phyloP scores from a whole-genome alignment of 305 asterid species.

The Lippia alba region DNA sequence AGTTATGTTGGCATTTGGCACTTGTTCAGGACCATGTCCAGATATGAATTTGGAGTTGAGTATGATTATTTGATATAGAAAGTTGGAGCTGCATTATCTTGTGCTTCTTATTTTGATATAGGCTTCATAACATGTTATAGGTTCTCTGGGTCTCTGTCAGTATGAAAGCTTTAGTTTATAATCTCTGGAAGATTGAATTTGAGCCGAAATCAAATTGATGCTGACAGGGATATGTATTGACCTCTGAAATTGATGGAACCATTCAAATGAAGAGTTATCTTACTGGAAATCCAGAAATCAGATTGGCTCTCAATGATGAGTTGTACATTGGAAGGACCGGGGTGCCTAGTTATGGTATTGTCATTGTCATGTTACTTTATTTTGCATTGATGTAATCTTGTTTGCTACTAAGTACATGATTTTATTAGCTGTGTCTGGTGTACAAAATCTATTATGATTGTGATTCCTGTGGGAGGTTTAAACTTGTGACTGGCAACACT shows the following conservation, averaged over 20 bases:
- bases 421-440: constrained; percentile 12
- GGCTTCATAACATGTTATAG: constrained; percentile 10
- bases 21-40: not conserved
- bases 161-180: constrained; percentile 19
- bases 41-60: constrained; percentile 5
- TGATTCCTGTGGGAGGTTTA: constrained; percentile 12
- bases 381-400: constrained; percentile 20
- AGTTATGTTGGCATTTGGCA: too few species aligned
- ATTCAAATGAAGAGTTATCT: constrained; percentile 99
- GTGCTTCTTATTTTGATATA: constrained; percentile 26
- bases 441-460: constrained; percentile 20
- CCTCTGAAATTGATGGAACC: constrained; percentile 99
- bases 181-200: constrained; percentile 25
- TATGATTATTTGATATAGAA: constrained; percentile 1
- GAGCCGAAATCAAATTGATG: constrained; percentile 29
- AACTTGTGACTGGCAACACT: constrained; percentile 7
- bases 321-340: constrained; percentile 84
- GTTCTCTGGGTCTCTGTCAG: constrained; percentile 26
- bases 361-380: constrained; percentile 34
- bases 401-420: not conserved
- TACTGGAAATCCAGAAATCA: constrained; percentile 96
- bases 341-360: constrained; percentile 72
- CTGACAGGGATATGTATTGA: constrained; percentile 91
- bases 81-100: constrained; percentile 27
- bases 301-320: constrained; percentile 93